Conservation (phyloP, 345 rosid genomes). For the Viola odorata region DNA sequence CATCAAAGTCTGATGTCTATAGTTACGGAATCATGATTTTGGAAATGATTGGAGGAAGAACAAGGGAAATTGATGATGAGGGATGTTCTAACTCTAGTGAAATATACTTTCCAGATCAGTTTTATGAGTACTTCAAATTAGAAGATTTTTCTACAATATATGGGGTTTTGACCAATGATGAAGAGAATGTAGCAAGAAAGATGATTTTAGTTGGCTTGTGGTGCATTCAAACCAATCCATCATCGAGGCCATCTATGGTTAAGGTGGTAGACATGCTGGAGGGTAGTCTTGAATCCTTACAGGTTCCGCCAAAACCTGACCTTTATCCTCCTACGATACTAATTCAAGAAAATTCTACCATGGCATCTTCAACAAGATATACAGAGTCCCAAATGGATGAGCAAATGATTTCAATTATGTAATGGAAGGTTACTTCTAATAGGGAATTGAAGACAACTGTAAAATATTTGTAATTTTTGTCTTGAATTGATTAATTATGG, state of each 20-base stretch:
- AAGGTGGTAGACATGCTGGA: conserved; percentile 18
- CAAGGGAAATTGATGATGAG: not conserved
- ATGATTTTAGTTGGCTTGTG: conserved; percentile 15
- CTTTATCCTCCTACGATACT: not conserved
- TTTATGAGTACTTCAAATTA: conserved; percentile 8
- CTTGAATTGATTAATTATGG: too few relatives aligned
- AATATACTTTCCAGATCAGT: conserved; percentile 7
- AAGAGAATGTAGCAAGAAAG: conserved; percentile 8
- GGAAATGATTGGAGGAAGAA: conserved; percentile 4
- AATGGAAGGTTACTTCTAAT: too few relatives aligned
- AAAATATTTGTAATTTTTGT: too few relatives aligned
- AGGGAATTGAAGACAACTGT: too few relatives aligned
- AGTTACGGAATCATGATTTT: conserved; percentile 14
- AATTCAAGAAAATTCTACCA: not conserved
- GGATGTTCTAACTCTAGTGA: not conserved
- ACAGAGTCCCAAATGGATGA: too few relatives aligned
- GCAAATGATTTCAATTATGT: too few relatives aligned
- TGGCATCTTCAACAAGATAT: conserved; percentile 5
- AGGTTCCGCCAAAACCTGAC: conserved; percentile 19
- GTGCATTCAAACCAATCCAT: conserved; percentile 25
- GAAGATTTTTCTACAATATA: not conserved
- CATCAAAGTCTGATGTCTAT: conserved; percentile 18
- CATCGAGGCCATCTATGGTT: conserved; percentile 21
- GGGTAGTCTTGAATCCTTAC: conserved; percentile 7
- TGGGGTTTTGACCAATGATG: conserved; percentile 1